Evolutionary conservation across 2,329 filamentous ascomycete genomes (phyloP), one percentile per base, ranked within the genome.

Genomic region (Trichoderma breve): DNA sequence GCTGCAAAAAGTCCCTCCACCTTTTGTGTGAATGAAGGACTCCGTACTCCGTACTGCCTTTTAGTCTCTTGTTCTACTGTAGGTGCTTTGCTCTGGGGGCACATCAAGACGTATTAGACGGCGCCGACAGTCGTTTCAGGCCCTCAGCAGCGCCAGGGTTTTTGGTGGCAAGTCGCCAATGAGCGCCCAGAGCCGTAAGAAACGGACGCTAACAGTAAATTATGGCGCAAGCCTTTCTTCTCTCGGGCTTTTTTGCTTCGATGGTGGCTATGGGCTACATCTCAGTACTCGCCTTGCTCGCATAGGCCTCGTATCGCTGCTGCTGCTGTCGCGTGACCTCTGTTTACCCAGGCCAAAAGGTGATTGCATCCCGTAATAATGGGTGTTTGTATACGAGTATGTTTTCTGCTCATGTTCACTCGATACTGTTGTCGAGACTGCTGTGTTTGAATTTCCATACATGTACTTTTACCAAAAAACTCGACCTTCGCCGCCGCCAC

Each of bases 131-230:
- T 53, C 66, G 66, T 70, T 70, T 70, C 66, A 70, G 39, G 21
- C 39, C 14, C 15, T 62, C 57, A 47, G 66, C 39, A 34, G 39
- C 11, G 55, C 39, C 36, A 39, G 67, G 55, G 28, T 36, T 62
- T 62, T 51, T 62, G 12, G 57, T 12, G 26, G 39, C 67, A 62
- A 51, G 57, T 36, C 67, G 30, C 67, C 67, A 70, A 70, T 70
- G 30, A 32, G 57, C 57, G 4, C 34, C n/a, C 21, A 62, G 57
- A 26, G 24, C 67, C 67, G 67, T 62, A 62, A 70, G 55, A 70
- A 70, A 70, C 67, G 57, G 67, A 70, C 67, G 67, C 67, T 62
- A 62, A 70, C 67, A 39, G 67, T 70, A 62, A 70, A 70, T 70
- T 62, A 70, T 58, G 53, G 57, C 67, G 57, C 67, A 53, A 70